A percentile compares a stretch with the other conserved stretches of the same genome.
phyloP scores from a whole-genome alignment of 148 eudicot species.

The Vaccinium corymbosum region DNA sequence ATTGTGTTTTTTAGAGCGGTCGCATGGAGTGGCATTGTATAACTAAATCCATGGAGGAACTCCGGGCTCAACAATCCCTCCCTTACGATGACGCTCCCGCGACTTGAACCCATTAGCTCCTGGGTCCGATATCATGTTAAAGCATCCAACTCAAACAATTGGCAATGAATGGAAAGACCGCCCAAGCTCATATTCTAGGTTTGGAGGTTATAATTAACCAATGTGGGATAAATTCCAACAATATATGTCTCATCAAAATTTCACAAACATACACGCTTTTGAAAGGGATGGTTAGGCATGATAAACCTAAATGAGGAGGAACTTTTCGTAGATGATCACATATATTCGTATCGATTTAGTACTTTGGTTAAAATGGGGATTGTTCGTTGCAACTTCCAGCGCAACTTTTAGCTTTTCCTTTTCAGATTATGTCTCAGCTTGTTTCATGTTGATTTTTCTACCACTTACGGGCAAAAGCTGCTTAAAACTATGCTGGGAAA shows the following conservation, averaged over 20 bases:
- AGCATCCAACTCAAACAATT: too few relatives aligned
- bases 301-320: background rate
- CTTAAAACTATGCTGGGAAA: background rate
- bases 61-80: too few relatives aligned
- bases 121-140: too few relatives aligned
- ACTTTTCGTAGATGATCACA: background rate
- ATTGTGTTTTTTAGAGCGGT: too few relatives aligned
- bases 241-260: background rate
- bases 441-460: background rate
- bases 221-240: too few relatives aligned
- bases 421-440: background rate
- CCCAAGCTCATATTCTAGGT: too few relatives aligned
- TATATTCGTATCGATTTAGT: background rate
- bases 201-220: too few relatives aligned
- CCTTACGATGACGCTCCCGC: too few relatives aligned
- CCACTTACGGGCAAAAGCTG: background rate
- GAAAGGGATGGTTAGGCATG: background rate
- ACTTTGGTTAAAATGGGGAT: background rate
- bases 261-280: background rate
- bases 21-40: too few relatives aligned
- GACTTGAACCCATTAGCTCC: too few relatives aligned
- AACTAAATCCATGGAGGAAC: too few relatives aligned
- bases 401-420: background rate
- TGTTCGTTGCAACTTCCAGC: background rate
- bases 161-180: too few relatives aligned